A percentile compares a stretch with the other conserved stretches of the same genome.
These are phyloP conservation scores for Talaromyces rugulosus DNA, from an alignment of 2,329 filamentous ascomycete species.

Conservation along the genomic window DNA sequence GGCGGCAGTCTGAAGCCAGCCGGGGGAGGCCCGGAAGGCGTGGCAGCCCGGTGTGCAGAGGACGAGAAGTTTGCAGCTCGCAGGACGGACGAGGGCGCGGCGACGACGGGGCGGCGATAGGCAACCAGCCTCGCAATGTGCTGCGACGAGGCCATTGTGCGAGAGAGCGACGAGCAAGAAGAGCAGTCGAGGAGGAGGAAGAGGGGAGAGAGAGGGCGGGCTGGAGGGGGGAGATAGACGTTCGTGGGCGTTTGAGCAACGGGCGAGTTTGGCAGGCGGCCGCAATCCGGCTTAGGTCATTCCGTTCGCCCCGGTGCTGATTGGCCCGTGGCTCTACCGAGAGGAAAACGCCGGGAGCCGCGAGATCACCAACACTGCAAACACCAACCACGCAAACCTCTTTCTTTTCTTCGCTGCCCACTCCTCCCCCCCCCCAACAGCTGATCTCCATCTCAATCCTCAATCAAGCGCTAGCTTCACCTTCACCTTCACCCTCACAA, in stretches of 20 bases:
- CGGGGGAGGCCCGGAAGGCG: conserved; percentile 73
- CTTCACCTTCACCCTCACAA: conserved; percentile 44
- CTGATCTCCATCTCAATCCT: conserved; percentile 5
- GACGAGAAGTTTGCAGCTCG: conserved; percentile 57
- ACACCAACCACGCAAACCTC: background rate
- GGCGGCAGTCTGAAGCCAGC: conserved; percentile 73
- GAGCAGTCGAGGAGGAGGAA: conserved; percentile 10
- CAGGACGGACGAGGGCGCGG: conserved; percentile 27
- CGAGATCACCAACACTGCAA: conserved; percentile 9
- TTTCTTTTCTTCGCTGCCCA: conserved; percentile 17
- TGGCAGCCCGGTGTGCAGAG: conserved; percentile 56
- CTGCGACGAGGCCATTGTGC: conserved; percentile 42
- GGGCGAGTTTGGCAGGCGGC: conserved; percentile 13
- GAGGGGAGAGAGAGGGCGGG: background rate
- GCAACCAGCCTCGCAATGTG: conserved; percentile 42
- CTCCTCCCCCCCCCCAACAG: conserved; percentile 8
- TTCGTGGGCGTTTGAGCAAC: background rate
- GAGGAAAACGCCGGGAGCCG: conserved; percentile 19
- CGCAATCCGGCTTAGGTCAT: conserved; percentile 37
- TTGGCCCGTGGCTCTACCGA: conserved; percentile 32
- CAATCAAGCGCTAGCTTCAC: conserved; percentile 10
- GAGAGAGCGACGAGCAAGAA: conserved; percentile 14
- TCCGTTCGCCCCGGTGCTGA: conserved; percentile 33
- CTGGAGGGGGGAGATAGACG: background rate
- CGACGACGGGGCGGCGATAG: conserved; percentile 33